phyloP scores from a whole-genome alignment of 306 rosid species.

The Neltuma alba region DNA sequence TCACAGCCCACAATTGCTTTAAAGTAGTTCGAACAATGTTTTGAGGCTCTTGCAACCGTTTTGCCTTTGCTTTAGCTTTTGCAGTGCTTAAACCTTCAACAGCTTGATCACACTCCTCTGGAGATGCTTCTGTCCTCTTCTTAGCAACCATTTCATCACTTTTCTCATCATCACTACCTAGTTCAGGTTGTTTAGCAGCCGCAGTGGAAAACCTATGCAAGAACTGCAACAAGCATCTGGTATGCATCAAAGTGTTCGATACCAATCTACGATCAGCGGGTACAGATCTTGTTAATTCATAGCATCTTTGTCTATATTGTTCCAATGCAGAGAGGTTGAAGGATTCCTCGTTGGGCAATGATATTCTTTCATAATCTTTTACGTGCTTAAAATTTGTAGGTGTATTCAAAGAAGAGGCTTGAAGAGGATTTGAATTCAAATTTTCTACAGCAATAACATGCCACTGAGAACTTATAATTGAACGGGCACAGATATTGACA shows the following conservation, averaged over 20 bases:
- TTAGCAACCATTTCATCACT: constrained; percentile 46
- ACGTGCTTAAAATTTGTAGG: background rate
- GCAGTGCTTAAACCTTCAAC: constrained; percentile 81
- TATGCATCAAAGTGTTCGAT: constrained; percentile 31
- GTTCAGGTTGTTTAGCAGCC: constrained; percentile 50
- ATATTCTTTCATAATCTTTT: constrained; percentile 13
- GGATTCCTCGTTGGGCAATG: constrained; percentile 21
- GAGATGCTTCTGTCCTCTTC: constrained; percentile 81
- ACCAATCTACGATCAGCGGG: constrained; percentile 31
- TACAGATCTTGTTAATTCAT: constrained; percentile 10
- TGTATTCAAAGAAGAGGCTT: background rate
- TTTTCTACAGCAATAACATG: constrained; percentile 36
- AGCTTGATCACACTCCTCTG: constrained; percentile 95
- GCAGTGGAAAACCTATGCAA: constrained; percentile 52
- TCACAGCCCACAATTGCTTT: constrained; percentile 56
- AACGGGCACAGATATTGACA: constrained; percentile 33
- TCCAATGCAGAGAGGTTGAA: constrained; percentile 35
- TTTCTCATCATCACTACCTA: constrained; percentile 44
- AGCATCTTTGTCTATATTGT: constrained; percentile 26
- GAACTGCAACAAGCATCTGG: constrained; percentile 49
- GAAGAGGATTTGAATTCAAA: constrained; percentile 30
- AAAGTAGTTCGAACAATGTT: constrained; percentile 45
- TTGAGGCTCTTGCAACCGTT: constrained; percentile 62
- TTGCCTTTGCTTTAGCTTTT: constrained; percentile 90
- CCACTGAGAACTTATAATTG: constrained; percentile 43